Evolutionary conservation across 2,329 filamentous ascomycete genomes (phyloP), one percentile per base, ranked within the genome.

Genomic region (Aspergillus sclerotialis): DNA sequence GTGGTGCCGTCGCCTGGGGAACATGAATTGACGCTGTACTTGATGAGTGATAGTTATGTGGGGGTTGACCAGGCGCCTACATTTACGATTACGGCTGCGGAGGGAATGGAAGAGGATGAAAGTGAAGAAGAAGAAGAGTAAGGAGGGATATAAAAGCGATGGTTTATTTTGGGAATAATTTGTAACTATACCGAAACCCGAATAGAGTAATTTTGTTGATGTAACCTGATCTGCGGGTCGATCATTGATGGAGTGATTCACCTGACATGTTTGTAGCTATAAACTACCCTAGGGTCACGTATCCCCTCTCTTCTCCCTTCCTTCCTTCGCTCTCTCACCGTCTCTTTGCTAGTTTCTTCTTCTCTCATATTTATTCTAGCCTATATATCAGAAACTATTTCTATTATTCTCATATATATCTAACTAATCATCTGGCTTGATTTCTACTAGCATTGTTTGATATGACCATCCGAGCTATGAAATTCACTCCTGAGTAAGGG

Each of bases 1-100:
- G 86, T 87, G 16, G 83, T 96, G 33, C 87, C 86, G 24, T 84
- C 84, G 15, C 75, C 86, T 16, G 92, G 92, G 32, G 76, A 87
- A 56, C 86, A 95, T 61, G 79, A 89, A 39, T 65, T 98, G 55
- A 95, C 90, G 61, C 69, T 96, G 44, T 94, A 86, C 65, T 69
- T 98, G 58, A 95, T 98, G 83, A 92, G 89, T 59, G 92, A 98
- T 66, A 90, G 85, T 61, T 98, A 98, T 61, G 76, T 95, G 23
- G 92, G 92, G 16, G 88, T 98, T 34, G 93, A 98, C 66, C 92
- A 98, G 66, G 93, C 94, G 55, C 86, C 89, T 35, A 78, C 79
- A 4, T 96, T 98, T 60, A 81, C 77, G 37, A 80, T 98, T 28
- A 81, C 76, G 34, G 92, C 84, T 17, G 85, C 82, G 2, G 92